A percentile compares a stretch with the other conserved stretches of the same genome.
phyloP scores from a whole-genome alignment of 192 early-diverging fungal genomes.

The Backusella psychrophila region DNA sequence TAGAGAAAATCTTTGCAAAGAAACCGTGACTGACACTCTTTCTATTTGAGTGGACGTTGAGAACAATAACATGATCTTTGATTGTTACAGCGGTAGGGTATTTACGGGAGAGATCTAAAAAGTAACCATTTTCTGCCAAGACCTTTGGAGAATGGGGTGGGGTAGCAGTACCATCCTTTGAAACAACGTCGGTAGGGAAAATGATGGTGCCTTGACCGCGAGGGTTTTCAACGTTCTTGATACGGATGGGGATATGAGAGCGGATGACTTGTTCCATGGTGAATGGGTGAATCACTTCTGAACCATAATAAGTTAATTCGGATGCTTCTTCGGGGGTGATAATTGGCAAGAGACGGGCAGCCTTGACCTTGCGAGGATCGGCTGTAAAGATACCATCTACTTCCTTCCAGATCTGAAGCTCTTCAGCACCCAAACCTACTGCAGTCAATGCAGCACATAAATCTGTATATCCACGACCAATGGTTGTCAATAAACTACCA shows the following conservation, averaged over 20 bases:
- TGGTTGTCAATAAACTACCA: conserved; percentile 83
- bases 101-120: conserved; percentile 65
- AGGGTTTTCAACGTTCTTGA: conserved; percentile 98
- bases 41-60: conserved; percentile 97
- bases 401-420: conserved; percentile 99
- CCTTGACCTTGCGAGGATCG: conserved; percentile 93
- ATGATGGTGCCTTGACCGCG: conserved; percentile 91
- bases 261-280: conserved; percentile 99
- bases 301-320: conserved; percentile 97
- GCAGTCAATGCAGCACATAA: conserved; percentile 94
- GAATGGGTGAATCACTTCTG: conserved; percentile 96
- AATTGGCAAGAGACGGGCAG: conserved; percentile 79
- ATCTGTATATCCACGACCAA: conserved; percentile 98
- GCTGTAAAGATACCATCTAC: conserved; percentile 99
- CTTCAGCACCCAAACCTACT: conserved; percentile 83
- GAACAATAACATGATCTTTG: conserved; percentile 93
- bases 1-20: conserved; percentile 93
- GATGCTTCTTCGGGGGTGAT: conserved; percentile 98
- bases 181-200: conserved; percentile 71
- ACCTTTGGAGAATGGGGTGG: conserved; percentile 55
- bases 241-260: conserved; percentile 94
- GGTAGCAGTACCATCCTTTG: conserved; percentile 46
- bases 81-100: conserved; percentile 99
- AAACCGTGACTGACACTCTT: conserved; percentile 96
- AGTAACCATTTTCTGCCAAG: conserved; percentile 73